Percentiles rank a stretch among this genome's conserved stretches.
Conservation (phyloP, 768 basidiomycete genomes). For the Leucogyrophana mollusca region DNA sequence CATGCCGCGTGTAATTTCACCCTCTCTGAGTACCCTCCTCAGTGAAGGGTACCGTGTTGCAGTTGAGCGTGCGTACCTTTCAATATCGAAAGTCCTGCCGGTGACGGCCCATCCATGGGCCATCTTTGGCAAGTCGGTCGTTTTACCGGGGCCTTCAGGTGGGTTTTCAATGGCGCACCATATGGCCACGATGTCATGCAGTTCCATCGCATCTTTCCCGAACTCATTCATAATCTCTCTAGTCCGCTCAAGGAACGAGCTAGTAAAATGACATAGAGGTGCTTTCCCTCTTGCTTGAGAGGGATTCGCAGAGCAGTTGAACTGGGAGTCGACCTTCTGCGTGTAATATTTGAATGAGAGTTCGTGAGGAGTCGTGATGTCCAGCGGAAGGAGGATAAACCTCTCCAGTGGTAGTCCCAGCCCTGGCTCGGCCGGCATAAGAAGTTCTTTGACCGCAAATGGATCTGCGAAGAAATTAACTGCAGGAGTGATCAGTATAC, state of each 20-base stretch:
- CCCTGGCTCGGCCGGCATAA: conserved; percentile 40
- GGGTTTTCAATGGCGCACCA: conserved; percentile 84
- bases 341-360: conserved; percentile 70
- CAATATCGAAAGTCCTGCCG: conserved; percentile 61
- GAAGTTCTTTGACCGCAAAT: conserved; percentile 71
- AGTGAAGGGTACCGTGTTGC: conserved; percentile 1
- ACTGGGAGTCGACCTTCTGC: conserved; percentile 57
- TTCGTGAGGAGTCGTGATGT: conserved; percentile 79
- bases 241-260: conserved; percentile 72
- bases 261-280: conserved; percentile 74
- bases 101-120: conserved; percentile 55
- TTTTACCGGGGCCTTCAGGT: conserved; percentile 35
- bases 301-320: conserved; percentile 47
- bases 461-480: conserved; percentile 91
- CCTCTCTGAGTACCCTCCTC: conserved; percentile 42
- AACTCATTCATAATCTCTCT: conserved; percentile 75
- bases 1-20: conserved; percentile 86
- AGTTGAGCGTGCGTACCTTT: conserved; percentile 46
- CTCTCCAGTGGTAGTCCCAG: conserved; percentile 60
- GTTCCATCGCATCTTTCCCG: conserved; percentile 83
- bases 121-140: conserved; percentile 23
- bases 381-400: conserved; percentile 71
- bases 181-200: conserved; percentile 87
- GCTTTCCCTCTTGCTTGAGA: conserved; percentile 49
- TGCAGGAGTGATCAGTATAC: conserved; percentile 22